A percentile compares a stretch with the other conserved stretches of the same genome.
phyloP scores from a whole-genome alignment of 495 filamentous ascomycete species.

The Penicillium longicatenatum region DNA sequence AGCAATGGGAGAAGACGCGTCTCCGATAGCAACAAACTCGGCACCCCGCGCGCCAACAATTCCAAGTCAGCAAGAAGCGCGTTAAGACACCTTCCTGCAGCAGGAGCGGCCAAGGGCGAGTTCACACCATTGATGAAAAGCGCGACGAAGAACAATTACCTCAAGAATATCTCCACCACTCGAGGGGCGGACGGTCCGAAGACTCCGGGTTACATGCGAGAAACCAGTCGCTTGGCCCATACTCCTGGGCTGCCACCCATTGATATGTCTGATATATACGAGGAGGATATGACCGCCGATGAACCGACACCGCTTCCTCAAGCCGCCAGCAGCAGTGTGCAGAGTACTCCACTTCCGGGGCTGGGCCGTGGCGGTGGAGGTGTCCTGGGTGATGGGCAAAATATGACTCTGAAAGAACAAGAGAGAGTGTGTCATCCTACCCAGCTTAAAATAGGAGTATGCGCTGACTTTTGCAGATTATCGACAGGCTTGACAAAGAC shows the following conservation, averaged over 20 bases:
- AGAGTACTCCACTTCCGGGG: constrained; percentile 75
- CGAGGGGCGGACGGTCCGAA: constrained; percentile 57
- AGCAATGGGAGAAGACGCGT: constrained; percentile 59
- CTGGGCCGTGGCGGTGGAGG: constrained; percentile 61
- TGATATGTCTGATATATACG: constrained; percentile 68
- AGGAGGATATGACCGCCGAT: constrained; percentile 60
- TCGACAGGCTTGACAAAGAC: constrained; percentile 90
- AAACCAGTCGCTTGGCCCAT: constrained; percentile 60
- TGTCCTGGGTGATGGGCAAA: constrained; percentile 71
- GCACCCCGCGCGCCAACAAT: constrained; percentile 68
- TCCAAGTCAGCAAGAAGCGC: constrained; percentile 46
- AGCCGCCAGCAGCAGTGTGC: constrained; percentile 71
- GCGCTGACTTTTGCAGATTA: constrained; percentile 54
- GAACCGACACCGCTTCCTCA: constrained; percentile 68
- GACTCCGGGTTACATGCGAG: constrained; percentile 70
- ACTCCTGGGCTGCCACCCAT: constrained; percentile 62
- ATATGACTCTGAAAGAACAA: constrained; percentile 86
- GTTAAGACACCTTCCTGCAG: constrained; percentile 65
- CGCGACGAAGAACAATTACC: constrained; percentile 76
- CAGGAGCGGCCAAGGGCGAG: constrained; percentile 65
- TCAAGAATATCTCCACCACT: constrained; percentile 53
- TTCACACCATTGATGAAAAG: constrained; percentile 95
- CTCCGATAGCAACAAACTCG: constrained; percentile 54
- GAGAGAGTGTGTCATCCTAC: constrained; percentile 65
- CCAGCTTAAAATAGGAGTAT: not conserved